Percentiles rank a stretch among this genome's conserved stretches.
phyloP scores from a whole-genome alignment of 2,329 filamentous ascomycete genomes.

The Claviceps pazoutovae region DNA sequence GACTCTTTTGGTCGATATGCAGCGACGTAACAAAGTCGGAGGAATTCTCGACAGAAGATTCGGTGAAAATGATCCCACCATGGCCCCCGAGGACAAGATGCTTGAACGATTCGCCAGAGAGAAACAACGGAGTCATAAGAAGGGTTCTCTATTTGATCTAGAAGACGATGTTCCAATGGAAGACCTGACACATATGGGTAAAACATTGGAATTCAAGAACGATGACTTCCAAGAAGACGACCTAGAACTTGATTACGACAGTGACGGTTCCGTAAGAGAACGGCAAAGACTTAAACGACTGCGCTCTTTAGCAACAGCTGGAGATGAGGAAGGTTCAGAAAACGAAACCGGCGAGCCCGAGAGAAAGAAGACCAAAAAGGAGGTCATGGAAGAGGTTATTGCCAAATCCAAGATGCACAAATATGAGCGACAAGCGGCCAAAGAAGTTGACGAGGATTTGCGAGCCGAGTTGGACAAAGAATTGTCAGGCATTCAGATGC shows the following conservation, averaged over 20 bases:
- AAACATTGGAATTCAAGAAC: constrained; percentile 52
- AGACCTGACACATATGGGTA: constrained; percentile 69
- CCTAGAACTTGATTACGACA: constrained; percentile 45
- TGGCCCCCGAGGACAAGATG: constrained; percentile 88
- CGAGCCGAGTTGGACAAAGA: constrained; percentile 75
- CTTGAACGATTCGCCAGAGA: constrained; percentile 81
- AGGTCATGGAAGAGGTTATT: constrained; percentile 96
- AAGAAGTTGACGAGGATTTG: constrained; percentile 86
- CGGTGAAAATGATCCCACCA: constrained; percentile 85
- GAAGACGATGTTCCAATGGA: constrained; percentile 55
- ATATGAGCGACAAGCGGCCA: constrained; percentile 80
- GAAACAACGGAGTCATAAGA: constrained; percentile 66
- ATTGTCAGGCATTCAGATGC: constrained; percentile 58
- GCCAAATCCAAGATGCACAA: constrained; percentile 94
- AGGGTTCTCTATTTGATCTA: constrained; percentile 72
- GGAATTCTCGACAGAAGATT: constrained; percentile 88
- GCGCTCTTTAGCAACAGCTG: constrained; percentile 30
- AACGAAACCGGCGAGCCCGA: constrained; percentile 50
- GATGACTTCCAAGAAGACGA: constrained; percentile 74
- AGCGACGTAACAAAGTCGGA: constrained; percentile 77
- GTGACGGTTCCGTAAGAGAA: constrained; percentile 40
- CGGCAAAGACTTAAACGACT: constrained; percentile 42
- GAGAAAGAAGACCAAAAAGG: constrained; percentile 85
- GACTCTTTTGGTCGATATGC: constrained; percentile 81
- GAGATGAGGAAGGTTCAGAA: constrained; percentile 30